phyloP scores from a whole-genome alignment of 1,284 basidiomycete species.

The Malassezia vespertilionis region DNA sequence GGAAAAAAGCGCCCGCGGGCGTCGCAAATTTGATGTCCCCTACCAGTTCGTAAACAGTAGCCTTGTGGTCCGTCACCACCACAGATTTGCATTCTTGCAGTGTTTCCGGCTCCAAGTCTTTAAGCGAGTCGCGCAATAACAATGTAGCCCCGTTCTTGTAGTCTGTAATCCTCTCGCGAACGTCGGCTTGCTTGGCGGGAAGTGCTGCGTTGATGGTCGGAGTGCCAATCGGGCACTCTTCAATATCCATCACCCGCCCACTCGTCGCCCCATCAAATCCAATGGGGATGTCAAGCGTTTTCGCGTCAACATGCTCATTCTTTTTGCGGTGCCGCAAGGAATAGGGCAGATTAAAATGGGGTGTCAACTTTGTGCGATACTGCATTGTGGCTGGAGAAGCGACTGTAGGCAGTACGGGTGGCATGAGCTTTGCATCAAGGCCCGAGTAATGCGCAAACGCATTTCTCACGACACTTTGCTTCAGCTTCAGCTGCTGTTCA shows the following conservation, averaged over 20 bases:
- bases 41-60: constrained; percentile 70
- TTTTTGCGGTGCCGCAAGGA: constrained; percentile 39
- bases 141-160: constrained; percentile 86
- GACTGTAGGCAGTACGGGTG: constrained; percentile 64
- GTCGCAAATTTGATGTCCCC: constrained; percentile 75
- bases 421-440: constrained; percentile 56
- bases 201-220: constrained; percentile 65
- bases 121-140: constrained; percentile 75
- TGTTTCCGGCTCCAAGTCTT: constrained; percentile 19
- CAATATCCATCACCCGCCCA: constrained; percentile 76
- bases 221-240: constrained; percentile 90
- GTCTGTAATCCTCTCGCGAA: constrained; percentile 64
- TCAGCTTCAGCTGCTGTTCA: constrained; percentile 70
- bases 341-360: constrained; percentile 78
- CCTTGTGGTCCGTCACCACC: constrained; percentile 66
- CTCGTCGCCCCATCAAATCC: constrained; percentile 78
- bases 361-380: constrained; percentile 93
- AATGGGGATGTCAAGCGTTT: constrained; percentile 62
- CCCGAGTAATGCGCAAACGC: constrained; percentile 54
- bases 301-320: constrained; percentile 29
- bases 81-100: constrained; percentile 22
- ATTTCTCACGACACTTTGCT: constrained; percentile 74
- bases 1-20: constrained; percentile 73
- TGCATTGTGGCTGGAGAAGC: constrained; percentile 75
- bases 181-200: constrained; percentile 56